Percentiles rank a stretch among this genome's conserved stretches.
Conservation (phyloP, 495 filamentous ascomycete genomes). For the Echria macrotheca region DNA sequence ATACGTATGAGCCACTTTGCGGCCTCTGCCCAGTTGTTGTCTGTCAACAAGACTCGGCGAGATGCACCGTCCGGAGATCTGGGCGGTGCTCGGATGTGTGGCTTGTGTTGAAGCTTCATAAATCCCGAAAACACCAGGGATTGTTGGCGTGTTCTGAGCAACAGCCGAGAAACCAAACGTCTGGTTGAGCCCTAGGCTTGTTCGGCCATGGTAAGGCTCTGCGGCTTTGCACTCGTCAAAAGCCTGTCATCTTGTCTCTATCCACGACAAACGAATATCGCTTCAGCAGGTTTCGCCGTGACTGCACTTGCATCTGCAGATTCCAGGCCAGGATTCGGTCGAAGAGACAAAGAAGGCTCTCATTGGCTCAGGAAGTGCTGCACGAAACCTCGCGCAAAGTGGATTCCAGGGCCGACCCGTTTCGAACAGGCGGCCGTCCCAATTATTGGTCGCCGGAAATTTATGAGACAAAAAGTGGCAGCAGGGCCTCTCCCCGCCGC, state of each 20-base stretch:
- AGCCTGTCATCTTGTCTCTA: neutral
- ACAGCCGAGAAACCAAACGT: too few species aligned
- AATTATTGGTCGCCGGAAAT: conserved; percentile 11
- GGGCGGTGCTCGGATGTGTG: neutral
- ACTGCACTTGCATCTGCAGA: neutral
- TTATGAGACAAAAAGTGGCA: conserved; percentile 4
- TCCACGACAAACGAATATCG: conserved; percentile 1
- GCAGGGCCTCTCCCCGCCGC: neutral
- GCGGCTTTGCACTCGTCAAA: neutral
- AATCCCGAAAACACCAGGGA: neutral
- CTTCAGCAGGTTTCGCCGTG: conserved; percentile 4
- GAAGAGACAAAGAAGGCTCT: conserved; percentile 1
- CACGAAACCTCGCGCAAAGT: conserved; percentile 9
- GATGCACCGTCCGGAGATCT: too few species aligned
- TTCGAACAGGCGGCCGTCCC: neutral
- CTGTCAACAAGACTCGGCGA: too few species aligned
- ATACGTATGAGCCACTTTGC: too few species aligned
- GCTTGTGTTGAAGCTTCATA: neutral
- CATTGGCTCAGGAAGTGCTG: conserved; percentile 8
- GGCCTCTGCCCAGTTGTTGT: too few species aligned
- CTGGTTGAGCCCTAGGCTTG: too few species aligned
- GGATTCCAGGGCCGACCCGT: conserved; percentile 1
- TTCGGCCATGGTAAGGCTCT: too few species aligned
- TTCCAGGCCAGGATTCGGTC: neutral
- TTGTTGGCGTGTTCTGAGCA: too few species aligned